A percentile compares a stretch with the other conserved stretches of the same genome.
Evolutionary conservation across 169 alveolate species (phyloP).

Genomic region (Plasmodium inui): DNA sequence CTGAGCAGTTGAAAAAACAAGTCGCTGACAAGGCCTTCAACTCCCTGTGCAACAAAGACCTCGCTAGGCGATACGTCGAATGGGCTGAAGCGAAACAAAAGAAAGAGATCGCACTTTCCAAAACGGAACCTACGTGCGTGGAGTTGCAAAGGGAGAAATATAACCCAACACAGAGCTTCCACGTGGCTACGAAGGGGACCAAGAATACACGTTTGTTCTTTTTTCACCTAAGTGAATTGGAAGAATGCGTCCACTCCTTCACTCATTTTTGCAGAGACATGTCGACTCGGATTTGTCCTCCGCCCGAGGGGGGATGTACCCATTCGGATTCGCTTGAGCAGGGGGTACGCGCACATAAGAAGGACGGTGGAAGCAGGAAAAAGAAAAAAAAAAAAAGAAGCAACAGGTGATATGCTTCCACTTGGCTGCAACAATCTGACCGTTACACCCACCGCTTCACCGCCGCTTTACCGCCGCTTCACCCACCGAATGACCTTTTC

Average conservation of each 20-base stretch:
- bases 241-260: constrained; percentile 28
- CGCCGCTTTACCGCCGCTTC: too few relatives aligned
- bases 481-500: neutral
- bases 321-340: constrained; percentile 4
- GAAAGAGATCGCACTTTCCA: neutral
- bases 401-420: neutral
- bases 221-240: constrained; percentile 24
- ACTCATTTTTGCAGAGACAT: constrained; percentile 59
- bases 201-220: constrained; percentile 16
- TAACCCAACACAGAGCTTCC: neutral
- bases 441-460: neutral
- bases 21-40: constrained; percentile 51
- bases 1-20: constrained; percentile 37
- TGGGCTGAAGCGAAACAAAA: neutral
- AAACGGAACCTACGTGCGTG: neutral
- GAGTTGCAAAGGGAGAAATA: constrained; percentile 17
- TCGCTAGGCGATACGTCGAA: neutral
- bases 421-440: neutral
- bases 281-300: neutral
- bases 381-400: neutral
- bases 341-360: neutral
- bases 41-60: constrained; percentile 43
- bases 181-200: neutral
- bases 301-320: neutral
- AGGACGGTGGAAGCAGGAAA: neutral